Conservation (phyloP, 1,284 basidiomycete species). For the Ustilago shanxiensis region DNA sequence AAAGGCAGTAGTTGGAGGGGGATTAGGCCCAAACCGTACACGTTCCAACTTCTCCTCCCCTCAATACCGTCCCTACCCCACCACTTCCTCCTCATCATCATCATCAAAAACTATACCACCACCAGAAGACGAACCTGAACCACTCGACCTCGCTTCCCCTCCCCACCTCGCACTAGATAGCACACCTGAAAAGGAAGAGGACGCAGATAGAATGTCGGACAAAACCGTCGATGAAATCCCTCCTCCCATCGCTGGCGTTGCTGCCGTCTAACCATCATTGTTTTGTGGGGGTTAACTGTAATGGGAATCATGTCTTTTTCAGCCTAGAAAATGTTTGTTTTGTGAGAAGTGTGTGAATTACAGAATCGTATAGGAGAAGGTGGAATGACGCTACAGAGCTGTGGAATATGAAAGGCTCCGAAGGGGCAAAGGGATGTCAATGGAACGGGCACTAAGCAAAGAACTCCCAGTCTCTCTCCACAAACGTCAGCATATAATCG, state of each 20-base stretch:
- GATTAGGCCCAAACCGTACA: conserved; percentile 18
- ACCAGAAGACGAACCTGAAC: conserved; percentile 10
- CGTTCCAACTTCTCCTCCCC: conserved; percentile 20
- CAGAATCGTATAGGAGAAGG: neutral
- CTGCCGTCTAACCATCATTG: neutral
- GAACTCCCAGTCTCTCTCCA: conserved; percentile 81
- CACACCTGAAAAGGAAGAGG: neutral
- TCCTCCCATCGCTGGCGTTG: neutral
- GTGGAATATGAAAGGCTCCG: too few species aligned
- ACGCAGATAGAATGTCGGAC: conserved; percentile 16
- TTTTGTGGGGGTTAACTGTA: too few species aligned
- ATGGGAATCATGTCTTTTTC: too few species aligned
- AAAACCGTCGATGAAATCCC: conserved; percentile 25
- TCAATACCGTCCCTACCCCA: conserved; percentile 21
- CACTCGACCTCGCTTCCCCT: conserved; percentile 18
- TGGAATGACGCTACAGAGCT: too few species aligned
- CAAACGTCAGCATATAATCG: conserved; percentile 87
- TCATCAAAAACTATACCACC: neutral
- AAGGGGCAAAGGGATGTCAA: neutral
- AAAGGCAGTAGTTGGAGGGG: conserved; percentile 1
- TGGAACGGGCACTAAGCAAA: conserved; percentile 72
- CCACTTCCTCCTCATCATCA: neutral
- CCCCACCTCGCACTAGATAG: conserved; percentile 33
- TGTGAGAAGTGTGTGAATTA: neutral
- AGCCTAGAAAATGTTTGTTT: neutral